These are phyloP conservation scores for Antarctomyces pellizariae DNA, from an alignment of 495 filamentous ascomycete genomes.

Conservation along the genomic window DNA sequence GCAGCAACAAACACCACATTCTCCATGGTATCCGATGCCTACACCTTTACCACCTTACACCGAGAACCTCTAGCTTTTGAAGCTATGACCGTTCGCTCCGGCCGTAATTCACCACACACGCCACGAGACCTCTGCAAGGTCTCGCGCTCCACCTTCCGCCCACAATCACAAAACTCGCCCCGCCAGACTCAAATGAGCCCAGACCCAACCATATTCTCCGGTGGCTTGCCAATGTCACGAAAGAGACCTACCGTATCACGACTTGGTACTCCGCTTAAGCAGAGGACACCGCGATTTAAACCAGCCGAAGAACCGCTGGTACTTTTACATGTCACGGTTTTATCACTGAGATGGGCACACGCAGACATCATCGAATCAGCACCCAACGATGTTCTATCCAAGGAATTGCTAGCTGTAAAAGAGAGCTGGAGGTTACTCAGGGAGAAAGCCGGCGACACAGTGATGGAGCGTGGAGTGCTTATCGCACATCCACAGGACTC, in stretches of 20 bases:
- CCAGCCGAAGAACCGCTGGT: constrained; percentile 43
- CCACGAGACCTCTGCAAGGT: constrained; percentile 16
- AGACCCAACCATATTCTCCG: constrained; percentile 13
- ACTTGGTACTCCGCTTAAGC: constrained; percentile 25
- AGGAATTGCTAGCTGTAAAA: constrained; percentile 30
- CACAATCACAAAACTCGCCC: constrained; percentile 16
- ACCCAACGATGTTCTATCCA: constrained; percentile 26
- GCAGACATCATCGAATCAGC: constrained; percentile 22
- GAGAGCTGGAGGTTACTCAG: constrained; percentile 53
- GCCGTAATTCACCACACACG: too few species aligned
- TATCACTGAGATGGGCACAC: constrained; percentile 48
- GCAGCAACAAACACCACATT: too few species aligned
- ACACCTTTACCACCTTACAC: too few species aligned
- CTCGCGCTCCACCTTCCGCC: constrained; percentile 19
- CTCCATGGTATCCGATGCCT: too few species aligned
- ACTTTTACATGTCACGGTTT: constrained; percentile 64
- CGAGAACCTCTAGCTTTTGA: too few species aligned
- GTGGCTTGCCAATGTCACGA: constrained; percentile 15
- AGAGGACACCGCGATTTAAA: constrained; percentile 28
- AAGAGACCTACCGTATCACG: constrained; percentile 25
- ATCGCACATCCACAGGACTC: constrained; percentile 76
- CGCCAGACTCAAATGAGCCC: too few species aligned
- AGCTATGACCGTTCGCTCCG: too few species aligned
- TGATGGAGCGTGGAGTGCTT: constrained; percentile 65
- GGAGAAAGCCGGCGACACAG: constrained; percentile 52